Percentiles rank a stretch among this genome's conserved stretches.
Conservation (phyloP, 345 rosid species). For the Euphorbia peplus region DNA sequence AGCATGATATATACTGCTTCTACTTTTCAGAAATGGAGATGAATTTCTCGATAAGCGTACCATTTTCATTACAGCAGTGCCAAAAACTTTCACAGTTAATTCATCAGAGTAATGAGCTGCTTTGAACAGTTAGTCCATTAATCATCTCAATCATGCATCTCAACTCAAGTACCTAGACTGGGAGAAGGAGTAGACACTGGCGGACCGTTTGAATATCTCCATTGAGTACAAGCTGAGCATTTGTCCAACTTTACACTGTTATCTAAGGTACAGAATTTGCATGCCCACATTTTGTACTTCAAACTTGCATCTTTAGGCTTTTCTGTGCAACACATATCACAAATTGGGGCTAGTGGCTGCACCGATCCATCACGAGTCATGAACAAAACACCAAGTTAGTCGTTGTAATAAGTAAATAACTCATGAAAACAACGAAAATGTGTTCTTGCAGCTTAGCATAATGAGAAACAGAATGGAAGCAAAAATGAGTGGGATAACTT, state of each 20-base stretch:
- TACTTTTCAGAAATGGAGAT: neutral
- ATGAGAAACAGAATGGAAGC: neutral
- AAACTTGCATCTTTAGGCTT: constrained; percentile 46
- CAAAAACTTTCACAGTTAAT: neutral
- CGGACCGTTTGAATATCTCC: constrained; percentile 79
- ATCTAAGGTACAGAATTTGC: constrained; percentile 76
- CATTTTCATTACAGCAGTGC: neutral
- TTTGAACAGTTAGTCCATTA: neutral
- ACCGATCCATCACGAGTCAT: constrained; percentile 8
- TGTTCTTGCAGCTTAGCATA: neutral
- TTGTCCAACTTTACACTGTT: constrained; percentile 55
- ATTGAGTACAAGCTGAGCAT: constrained; percentile 76
- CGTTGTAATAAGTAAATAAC: neutral
- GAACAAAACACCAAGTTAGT: neutral
- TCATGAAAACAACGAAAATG: neutral
- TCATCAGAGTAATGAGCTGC: neutral
- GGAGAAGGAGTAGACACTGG: constrained; percentile 61
- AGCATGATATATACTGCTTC: neutral
- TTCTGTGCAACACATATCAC: constrained; percentile 51
- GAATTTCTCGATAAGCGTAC: neutral
- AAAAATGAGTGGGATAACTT: neutral
- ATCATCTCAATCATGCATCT: neutral
- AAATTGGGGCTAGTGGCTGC: constrained; percentile 69
- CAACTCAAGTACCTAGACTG: constrained; percentile 51
- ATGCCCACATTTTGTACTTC: constrained; percentile 56